These are phyloP conservation scores for Solanum sejunctum DNA, from an alignment of 257 asterid species.

Conservation along the genomic window DNA sequence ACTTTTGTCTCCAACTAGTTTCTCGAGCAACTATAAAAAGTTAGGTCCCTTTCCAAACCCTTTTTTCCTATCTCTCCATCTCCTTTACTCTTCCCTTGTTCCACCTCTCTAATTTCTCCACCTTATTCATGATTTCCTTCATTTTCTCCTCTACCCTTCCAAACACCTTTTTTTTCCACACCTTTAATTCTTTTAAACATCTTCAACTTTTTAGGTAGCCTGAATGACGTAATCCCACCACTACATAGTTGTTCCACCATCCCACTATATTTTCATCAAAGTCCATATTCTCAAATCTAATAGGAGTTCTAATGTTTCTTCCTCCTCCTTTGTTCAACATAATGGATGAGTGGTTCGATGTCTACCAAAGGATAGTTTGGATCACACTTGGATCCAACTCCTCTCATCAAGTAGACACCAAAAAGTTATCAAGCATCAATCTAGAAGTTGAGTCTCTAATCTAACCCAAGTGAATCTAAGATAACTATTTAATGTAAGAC, in stretches of 20 bases:
- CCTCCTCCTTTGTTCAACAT: background rate
- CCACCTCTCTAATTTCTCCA: background rate
- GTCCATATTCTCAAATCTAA: background rate
- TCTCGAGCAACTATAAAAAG: background rate
- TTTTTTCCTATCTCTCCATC: background rate
- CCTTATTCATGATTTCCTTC: background rate
- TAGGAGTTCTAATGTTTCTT: background rate
- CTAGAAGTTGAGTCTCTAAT: background rate
- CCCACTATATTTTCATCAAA: background rate
- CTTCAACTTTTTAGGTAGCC: background rate
- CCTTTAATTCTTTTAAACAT: background rate
- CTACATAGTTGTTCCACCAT: background rate
- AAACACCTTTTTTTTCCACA: background rate
- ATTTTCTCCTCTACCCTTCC: background rate
- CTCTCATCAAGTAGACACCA: background rate
- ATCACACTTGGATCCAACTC: background rate
- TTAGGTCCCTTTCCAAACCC: background rate
- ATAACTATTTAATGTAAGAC: background rate
- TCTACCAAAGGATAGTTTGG: background rate
- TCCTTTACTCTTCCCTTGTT: background rate
- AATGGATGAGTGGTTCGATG: background rate
- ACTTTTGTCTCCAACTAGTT: background rate
- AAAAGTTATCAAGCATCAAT: background rate
- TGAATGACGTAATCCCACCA: background rate
- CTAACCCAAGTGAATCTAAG: background rate